Base-by-base conservation (phyloP, 1,284 basidiomycete genomes). In the Trichosporon sp. region DNA sequence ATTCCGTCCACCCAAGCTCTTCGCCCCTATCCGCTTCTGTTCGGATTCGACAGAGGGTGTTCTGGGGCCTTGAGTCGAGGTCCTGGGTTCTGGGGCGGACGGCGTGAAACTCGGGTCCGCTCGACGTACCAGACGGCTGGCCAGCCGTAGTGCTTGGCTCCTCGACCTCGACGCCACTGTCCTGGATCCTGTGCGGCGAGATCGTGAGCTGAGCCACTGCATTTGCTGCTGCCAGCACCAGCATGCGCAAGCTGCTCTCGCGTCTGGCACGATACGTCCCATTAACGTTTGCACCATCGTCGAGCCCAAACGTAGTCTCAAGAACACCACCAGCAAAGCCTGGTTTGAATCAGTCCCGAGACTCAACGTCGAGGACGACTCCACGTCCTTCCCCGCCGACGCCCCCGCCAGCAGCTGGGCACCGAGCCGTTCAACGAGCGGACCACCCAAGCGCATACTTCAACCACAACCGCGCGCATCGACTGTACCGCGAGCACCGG, bases 181-280 rank as follows among this genome's bases (percentile, higher is more conserved):
- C 19, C 51, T 54, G 51, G 51, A 46, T 26, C 51, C 51, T 54
- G 51, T 54, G 51, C 51, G 1, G 51, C 19, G 26, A 26, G 26
- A 26, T 21, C 19, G 51, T 54, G 51, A 51, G 48, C 48, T 5
- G 43, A 46, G 43, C 43, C 26, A 26, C 26, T 26, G 26, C 26
- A 26, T 26, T 5, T 54, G 19, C 51, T 16, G 51, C 51, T 19
- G 51, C 51, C 21, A 19, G 51, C 19, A 21, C 16, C 46, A 26
- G 51, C 51, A 54, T 54, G 51, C 51, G 51, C 51, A 54, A 54
- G 21, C 51, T 54, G 51, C 19, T 54, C 7, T 16, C 10, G 51
- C 51, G 51, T 26, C 51, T 54, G 2, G 51, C 51, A 21, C 51
- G 51, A 54, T 54, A 54, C 51, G 51, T 54, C 19, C 51, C n/a